These are phyloP conservation scores for Eucalyptus dawsonii DNA, from an alignment of 345 rosid species.

Conservation along the genomic window DNA sequence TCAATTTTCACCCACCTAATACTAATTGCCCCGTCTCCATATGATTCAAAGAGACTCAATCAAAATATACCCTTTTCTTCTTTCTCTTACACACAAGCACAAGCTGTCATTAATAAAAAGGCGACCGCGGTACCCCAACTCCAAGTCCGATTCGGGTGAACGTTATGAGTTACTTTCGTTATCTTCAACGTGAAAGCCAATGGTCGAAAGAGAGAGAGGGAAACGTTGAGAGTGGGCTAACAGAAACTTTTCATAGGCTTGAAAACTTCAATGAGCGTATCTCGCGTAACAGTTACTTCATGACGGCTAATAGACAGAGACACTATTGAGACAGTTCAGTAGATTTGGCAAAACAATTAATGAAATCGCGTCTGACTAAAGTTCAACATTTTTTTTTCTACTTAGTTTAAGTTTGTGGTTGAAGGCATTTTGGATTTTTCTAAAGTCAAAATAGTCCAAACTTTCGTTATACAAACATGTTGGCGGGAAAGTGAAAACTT, in stretches of 20 bases:
- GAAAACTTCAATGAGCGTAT: background rate
- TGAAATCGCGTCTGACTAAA: background rate
- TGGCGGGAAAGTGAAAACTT: background rate
- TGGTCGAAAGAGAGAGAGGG: background rate
- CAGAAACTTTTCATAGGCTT: background rate
- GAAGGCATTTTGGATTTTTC: background rate
- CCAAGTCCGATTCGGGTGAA: too few relatives aligned
- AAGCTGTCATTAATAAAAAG: background rate
- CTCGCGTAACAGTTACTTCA: too few relatives aligned
- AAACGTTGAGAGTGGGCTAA: background rate
- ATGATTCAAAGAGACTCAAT: too few relatives aligned
- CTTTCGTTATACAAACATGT: background rate
- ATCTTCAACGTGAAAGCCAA: background rate
- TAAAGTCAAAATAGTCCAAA: background rate
- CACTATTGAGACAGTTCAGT: background rate
- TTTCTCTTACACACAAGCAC: background rate
- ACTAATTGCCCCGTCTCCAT: background rate
- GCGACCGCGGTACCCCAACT: background rate
- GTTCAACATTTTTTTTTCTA: background rate
- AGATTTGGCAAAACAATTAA: background rate
- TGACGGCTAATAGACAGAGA: background rate
- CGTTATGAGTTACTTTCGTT: background rate
- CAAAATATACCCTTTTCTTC: too few relatives aligned
- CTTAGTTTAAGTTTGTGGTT: background rate
- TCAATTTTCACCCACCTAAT: background rate